Base-by-base conservation (phyloP, 2,329 filamentous ascomycete genomes). In the Curvularia verruculosa region DNA sequence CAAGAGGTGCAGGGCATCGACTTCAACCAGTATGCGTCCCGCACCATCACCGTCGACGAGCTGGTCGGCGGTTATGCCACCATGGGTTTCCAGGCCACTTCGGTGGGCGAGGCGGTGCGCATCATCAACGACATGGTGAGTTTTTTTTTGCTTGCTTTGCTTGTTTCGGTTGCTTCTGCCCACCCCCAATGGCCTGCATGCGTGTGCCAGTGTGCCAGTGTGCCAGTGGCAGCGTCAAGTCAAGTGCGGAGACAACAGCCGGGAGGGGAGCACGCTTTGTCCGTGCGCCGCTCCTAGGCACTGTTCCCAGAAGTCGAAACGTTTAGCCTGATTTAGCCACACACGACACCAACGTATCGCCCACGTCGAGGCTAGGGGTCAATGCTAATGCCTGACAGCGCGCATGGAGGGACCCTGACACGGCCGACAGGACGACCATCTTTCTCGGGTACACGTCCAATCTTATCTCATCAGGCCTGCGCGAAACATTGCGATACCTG, bases 401-500 rank as follows among this genome's bases (percentile, higher is more conserved):
- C 73, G 84, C 85, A 55, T 98, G 91, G 89, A 83, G 84, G 60
- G 90, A 96, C 74, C 86, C 91, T 0, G 90, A 93, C 71, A 90
- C 90, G 1, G 86, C 86, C 13, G 87, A 89, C 24, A 85, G 85
- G 69, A 95, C 95, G 18, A 98, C 95, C 58, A 94, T 99, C 68
- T 98, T 99, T 78, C 86, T 99, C 8, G 95, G 95, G 55, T 99
- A 97, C 80, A 99, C 95, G 9, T 96, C 92, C 49, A 99, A 99
- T 75, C 84, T 99, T 68, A 97, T 99, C 71, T 98, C 95, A 0
- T 99, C 94, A 3, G 95, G 95, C 8, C 85, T 99, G 28, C 87
- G 95, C 52, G 93, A 96, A 65, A 93, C 93, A 34, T 82, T 99
- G 64, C 90, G 95, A 54, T 99, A 92, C 80, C 86, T 99, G 0